phyloP scores from a whole-genome alignment of 495 filamentous ascomycete species.

The Corynascus novoguineensis region DNA sequence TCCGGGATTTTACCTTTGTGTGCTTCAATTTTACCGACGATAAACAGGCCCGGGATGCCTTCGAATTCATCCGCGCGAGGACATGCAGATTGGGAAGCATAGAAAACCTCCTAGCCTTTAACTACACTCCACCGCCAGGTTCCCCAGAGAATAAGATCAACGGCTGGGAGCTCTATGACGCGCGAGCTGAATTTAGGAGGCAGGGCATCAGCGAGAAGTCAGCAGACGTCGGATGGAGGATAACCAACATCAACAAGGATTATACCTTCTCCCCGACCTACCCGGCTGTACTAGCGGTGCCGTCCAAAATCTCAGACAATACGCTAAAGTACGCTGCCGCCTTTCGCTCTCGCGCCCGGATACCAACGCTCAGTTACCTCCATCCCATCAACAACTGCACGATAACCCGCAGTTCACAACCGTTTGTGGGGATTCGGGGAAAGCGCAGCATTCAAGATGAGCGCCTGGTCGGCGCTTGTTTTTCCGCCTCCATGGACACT shows the following conservation, averaged over 20 bases:
- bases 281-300: constrained; percentile 76
- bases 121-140: constrained; percentile 62
- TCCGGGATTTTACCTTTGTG: constrained; percentile 88
- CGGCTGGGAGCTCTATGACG: constrained; percentile 86
- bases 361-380: constrained; percentile 85
- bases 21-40: constrained; percentile 83
- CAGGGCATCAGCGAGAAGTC: constrained; percentile 76
- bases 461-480: constrained; percentile 86
- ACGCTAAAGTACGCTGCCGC: constrained; percentile 88
- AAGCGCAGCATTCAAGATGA: constrained; percentile 96
- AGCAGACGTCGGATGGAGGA: constrained; percentile 74
- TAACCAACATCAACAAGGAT: constrained; percentile 83
- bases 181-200: constrained; percentile 70
- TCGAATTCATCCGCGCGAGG: constrained; percentile 75
- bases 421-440: constrained; percentile 76
- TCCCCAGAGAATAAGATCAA: constrained; percentile 65
- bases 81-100: constrained; percentile 78
- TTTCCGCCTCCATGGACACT: constrained; percentile 62
- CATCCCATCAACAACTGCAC: constrained; percentile 96
- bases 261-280: constrained; percentile 95
- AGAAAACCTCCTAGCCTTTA: constrained; percentile 89
- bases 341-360: constrained; percentile 80
- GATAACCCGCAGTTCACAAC: constrained; percentile 92
- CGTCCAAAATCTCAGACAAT: constrained; percentile 87
- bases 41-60: constrained; percentile 73